Evolutionary conservation across 2,329 filamentous ascomycete species (phyloP).

Genomic region (Aspergillus amoenus): DNA sequence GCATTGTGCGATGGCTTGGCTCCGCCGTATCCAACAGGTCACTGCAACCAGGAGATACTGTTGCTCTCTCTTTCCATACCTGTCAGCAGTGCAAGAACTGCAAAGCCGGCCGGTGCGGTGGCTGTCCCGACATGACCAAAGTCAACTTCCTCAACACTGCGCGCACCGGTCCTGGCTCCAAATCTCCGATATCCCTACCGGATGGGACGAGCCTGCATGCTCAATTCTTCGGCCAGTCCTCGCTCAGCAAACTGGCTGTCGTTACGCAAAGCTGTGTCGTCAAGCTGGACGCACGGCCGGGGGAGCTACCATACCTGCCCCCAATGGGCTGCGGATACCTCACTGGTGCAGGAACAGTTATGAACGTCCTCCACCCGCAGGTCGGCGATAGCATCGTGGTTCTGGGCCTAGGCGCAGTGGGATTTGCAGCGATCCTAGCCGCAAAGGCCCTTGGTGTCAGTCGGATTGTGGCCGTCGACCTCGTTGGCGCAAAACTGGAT

Average conservation of each 20-base stretch:
- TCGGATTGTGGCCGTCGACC: slow-evolving; percentile 52
- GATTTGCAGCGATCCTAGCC: slow-evolving; percentile 54
- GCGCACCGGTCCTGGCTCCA: no score
- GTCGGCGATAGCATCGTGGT: slow-evolving; percentile 22
- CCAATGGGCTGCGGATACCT: slow-evolving; percentile 34
- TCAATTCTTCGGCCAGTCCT: slow-evolving; percentile 39
- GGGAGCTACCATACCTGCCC: slow-evolving; percentile 25
- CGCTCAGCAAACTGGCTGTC: slow-evolving; percentile 32
- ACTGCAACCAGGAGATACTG: slow-evolving; percentile 29
- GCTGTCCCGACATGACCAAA: slow-evolving; percentile 12
- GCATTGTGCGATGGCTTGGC: slow-evolving; percentile 1
- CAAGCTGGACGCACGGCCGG: slow-evolving; percentile 16
- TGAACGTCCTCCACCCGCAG: slow-evolving; percentile 29
- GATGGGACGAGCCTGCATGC: slow-evolving; percentile 21
- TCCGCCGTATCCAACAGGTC: not conserved
- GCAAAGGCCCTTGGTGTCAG: slow-evolving; percentile 50
- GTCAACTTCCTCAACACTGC: no score
- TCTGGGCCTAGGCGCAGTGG: slow-evolving; percentile 46
- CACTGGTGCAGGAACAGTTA: slow-evolving; percentile 34
- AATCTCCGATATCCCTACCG: slow-evolving; percentile 21
- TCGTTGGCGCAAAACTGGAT: slow-evolving; percentile 49
- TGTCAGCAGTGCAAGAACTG: slow-evolving; percentile 24
- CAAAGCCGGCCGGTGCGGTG: slow-evolving; percentile 17
- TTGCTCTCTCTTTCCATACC: slow-evolving; percentile 27
- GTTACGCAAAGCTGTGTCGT: slow-evolving; percentile 30